phyloP scores from a whole-genome alignment of 1,284 basidiomycete species.

The Austroboletus niveus region DNA sequence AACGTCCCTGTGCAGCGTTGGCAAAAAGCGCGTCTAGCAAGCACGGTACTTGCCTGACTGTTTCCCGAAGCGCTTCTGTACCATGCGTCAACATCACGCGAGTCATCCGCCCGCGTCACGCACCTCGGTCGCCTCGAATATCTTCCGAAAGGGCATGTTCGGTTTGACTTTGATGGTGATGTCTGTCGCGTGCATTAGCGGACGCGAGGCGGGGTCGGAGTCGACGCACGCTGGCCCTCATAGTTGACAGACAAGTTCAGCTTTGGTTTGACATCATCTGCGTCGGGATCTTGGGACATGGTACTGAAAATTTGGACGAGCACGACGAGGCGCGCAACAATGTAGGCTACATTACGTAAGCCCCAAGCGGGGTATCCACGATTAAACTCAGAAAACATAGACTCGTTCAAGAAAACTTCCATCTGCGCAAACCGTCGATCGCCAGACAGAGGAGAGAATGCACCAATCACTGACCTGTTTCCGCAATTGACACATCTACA shows the following conservation, averaged over 20 bases:
- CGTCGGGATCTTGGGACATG: slow-evolving; percentile 53
- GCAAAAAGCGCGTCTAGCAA: not conserved
- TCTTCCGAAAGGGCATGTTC: slow-evolving; percentile 61
- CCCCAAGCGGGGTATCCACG: slow-evolving; percentile 18
- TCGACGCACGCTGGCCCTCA: slow-evolving; percentile 44
- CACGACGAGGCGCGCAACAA: slow-evolving; percentile 11
- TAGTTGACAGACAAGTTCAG: slow-evolving; percentile 54
- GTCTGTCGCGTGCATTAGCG: slow-evolving; percentile 34
- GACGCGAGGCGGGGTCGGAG: not conserved
- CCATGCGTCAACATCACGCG: not conserved
- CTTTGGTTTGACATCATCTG: slow-evolving; percentile 68
- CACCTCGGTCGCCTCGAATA: slow-evolving; percentile 66
- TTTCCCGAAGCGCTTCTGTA: slow-evolving; percentile 58
- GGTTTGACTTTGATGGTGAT: slow-evolving; percentile 66
- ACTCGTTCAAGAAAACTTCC: slow-evolving; percentile 62
- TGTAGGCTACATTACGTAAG: slow-evolving; percentile 20
- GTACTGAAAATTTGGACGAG: not conserved
- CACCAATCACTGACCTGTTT: slow-evolving; percentile 45
- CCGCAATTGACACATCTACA: slow-evolving; percentile 57
- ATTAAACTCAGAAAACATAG: slow-evolving; percentile 6
- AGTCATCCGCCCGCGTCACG: slow-evolving; percentile 14
- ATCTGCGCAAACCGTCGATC: slow-evolving; percentile 36
- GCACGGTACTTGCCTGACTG: slow-evolving; percentile 44
- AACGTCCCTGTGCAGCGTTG: slow-evolving; percentile 44
- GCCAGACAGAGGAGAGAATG: not conserved